A percentile compares a stretch with the other conserved stretches of the same genome.
phyloP scores from a whole-genome alignment of 129 eudicot genomes.

The Solidago caesia region DNA sequence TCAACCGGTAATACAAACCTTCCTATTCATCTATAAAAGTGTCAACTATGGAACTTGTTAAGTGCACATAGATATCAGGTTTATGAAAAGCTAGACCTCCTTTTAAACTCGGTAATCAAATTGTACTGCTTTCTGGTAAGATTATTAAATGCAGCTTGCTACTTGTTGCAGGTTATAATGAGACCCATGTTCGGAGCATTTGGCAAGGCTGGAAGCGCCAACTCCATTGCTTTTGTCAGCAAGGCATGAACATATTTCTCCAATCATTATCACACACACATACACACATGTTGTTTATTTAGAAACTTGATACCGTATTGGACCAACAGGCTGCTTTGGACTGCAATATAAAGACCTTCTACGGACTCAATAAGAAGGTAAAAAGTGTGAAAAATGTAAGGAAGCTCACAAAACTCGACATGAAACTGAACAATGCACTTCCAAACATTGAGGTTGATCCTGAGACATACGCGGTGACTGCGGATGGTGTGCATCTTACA shows the following conservation, averaged over 20 bases:
- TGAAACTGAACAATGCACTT: conserved; percentile 94
- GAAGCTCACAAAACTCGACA: conserved; percentile 75
- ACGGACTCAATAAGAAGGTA: conserved; percentile 75
- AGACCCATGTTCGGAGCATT: conserved; percentile 98
- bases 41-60: background rate
- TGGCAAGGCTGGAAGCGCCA: conserved; percentile 79
- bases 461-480: conserved; percentile 77
- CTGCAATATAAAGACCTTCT: conserved; percentile 51
- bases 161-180: conserved; percentile 71
- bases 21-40: conserved; percentile 3
- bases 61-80: background rate
- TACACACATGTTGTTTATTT: background rate
- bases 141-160: conserved; percentile 19
- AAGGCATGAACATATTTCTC: conserved; percentile 48
- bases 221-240: conserved; percentile 92
- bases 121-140: background rate
- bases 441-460: conserved; percentile 87
- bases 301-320: background rate
- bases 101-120: conserved; percentile 2
- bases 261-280: background rate
- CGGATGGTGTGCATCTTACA: conserved; percentile 68
- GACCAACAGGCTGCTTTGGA: conserved; percentile 69
- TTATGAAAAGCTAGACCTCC: background rate
- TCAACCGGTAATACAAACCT: conserved; percentile 63
- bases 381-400: conserved; percentile 75